Percentiles rank a stretch among this genome's conserved stretches.
Conservation (phyloP, 1,284 basidiomycete species). For the Pseudozyma thailandica region DNA sequence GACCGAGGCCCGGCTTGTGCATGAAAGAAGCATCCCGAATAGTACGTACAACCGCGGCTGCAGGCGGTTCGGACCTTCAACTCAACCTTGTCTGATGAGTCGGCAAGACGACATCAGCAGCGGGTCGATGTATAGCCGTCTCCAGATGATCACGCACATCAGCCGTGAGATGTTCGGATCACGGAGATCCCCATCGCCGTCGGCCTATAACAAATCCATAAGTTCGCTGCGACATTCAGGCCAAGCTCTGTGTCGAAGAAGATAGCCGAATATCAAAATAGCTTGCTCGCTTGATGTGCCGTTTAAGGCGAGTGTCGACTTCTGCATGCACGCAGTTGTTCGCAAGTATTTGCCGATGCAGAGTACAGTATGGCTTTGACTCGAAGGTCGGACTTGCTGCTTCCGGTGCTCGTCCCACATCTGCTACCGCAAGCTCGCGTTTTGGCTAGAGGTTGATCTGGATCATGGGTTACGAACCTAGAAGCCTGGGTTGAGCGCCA, state of each 20-base stretch:
- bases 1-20: constrained; percentile 8
- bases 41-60: background rate
- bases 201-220: background rate
- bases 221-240: background rate
- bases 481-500: no score
- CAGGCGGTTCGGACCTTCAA: constrained; percentile 8
- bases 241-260: background rate
- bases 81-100: background rate
- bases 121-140: background rate
- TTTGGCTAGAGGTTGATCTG: no score
- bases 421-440: background rate
- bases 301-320: background rate
- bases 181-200: background rate
- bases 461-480: no score
- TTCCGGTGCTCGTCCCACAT: background rate
- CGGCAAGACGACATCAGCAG: background rate
- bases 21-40: no score
- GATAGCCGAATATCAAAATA: constrained; percentile 8
- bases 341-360: constrained; percentile 12
- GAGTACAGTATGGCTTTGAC: background rate
- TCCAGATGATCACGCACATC: background rate
- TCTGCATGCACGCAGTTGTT: constrained; percentile 8
- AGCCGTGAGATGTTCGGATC: constrained; percentile 1
- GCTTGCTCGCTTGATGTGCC: no score
- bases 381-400: constrained; percentile 3